These are phyloP conservation scores for Triadica sebifera DNA, from an alignment of 345 rosid genomes.

Conservation along the genomic window DNA sequence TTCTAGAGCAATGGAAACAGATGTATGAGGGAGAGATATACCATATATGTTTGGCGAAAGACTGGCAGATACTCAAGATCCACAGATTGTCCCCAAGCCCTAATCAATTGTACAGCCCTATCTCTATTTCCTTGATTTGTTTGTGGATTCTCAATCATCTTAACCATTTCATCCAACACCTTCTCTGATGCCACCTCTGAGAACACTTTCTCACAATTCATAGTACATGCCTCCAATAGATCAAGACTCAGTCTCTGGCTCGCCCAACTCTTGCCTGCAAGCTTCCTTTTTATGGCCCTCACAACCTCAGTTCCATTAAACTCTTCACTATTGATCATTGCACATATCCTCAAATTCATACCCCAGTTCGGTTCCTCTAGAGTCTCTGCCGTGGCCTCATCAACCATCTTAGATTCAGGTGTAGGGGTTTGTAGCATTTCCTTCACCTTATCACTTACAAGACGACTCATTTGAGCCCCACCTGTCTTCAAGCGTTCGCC, in stretches of 20 bases:
- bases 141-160: constrained; percentile 56
- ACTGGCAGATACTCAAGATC: constrained; percentile 79
- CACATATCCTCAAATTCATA: constrained; percentile 82
- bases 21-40: constrained; percentile 13
- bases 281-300: constrained; percentile 69
- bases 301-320: constrained; percentile 64
- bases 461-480: constrained; percentile 77
- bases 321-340: constrained; percentile 67
- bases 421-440: constrained; percentile 79
- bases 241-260: constrained; percentile 71
- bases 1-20: not conserved
- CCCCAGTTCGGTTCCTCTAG: constrained; percentile 84
- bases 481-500: constrained; percentile 73
- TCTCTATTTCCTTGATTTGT: constrained; percentile 50
- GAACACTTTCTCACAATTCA: constrained; percentile 75
- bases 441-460: constrained; percentile 76
- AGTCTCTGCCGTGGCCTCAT: constrained; percentile 77
- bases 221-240: constrained; percentile 69
- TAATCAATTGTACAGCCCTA: constrained; percentile 63
- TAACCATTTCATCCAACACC: constrained; percentile 84
- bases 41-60: constrained; percentile 72
- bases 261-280: constrained; percentile 48
- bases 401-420: constrained; percentile 74
- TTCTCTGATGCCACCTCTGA: constrained; percentile 77
- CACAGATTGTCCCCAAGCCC: constrained; percentile 77